phyloP scores from a whole-genome alignment of 345 rosid species.

The Mallotus nudiflorus region DNA sequence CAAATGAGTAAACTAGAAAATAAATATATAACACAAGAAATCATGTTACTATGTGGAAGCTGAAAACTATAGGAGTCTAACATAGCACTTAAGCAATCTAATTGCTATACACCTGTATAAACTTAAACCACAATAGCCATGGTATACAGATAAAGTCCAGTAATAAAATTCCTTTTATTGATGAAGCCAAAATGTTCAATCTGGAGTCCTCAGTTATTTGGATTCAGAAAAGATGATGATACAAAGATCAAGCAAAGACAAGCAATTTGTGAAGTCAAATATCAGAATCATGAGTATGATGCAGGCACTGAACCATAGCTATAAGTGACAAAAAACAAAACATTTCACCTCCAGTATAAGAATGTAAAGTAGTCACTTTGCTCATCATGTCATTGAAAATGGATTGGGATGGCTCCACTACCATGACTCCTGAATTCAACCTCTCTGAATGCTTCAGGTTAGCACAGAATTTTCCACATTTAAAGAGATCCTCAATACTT shows the following conservation, averaged over 20 bases:
- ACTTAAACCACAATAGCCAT: background rate
- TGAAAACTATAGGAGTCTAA: background rate
- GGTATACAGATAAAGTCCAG: background rate
- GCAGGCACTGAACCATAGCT: background rate
- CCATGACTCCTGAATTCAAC: constrained; percentile 96
- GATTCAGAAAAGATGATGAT: background rate
- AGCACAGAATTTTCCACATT: constrained; percentile 83
- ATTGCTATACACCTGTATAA: background rate
- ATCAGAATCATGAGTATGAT: constrained; percentile 1
- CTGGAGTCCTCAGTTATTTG: background rate
- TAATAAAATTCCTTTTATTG: background rate
- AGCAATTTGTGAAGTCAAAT: background rate
- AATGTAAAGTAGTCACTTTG: constrained; percentile 74
- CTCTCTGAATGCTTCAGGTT: constrained; percentile 96
- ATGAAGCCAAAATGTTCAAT: background rate
- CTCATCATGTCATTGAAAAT: constrained; percentile 82
- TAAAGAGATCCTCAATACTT: constrained; percentile 83
- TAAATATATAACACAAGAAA: background rate
- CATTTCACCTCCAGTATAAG: constrained; percentile 77
- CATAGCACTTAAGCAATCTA: background rate
- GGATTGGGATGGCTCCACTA: constrained; percentile 82
- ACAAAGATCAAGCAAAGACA: background rate
- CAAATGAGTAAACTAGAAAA: background rate
- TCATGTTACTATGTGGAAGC: background rate
- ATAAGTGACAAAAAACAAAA: background rate